These are phyloP conservation scores for Fraxinus nigra DNA, from an alignment of 305 asterid genomes.

Conservation along the genomic window DNA sequence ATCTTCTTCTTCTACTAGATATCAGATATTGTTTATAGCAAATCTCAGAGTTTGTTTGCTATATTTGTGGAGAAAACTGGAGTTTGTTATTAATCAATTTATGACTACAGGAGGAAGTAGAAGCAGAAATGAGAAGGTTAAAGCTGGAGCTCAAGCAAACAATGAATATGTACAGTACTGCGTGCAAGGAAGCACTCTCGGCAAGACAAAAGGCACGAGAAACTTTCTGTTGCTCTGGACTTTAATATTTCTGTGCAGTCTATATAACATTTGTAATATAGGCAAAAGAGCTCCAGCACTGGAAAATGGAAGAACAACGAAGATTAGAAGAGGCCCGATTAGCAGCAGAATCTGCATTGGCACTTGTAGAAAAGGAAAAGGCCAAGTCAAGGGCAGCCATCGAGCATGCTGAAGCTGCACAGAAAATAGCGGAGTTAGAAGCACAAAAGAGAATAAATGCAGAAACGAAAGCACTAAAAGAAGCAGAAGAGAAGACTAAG, in stretches of 20 bases:
- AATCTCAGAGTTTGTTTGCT: background rate
- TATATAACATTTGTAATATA: constrained; percentile 7
- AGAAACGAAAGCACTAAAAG: constrained; percentile 37
- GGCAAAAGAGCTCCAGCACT: constrained; percentile 47
- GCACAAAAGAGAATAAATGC: constrained; percentile 42
- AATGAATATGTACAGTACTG: constrained; percentile 47
- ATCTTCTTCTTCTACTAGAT: background rate
- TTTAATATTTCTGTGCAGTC: background rate
- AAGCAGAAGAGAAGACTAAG: constrained; percentile 36
- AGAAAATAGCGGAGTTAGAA: constrained; percentile 43
- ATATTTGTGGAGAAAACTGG: background rate
- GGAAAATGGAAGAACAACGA: constrained; percentile 44
- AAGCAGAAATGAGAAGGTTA: constrained; percentile 48
- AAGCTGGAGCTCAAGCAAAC: constrained; percentile 50
- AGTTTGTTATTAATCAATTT: background rate
- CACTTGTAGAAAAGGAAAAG: constrained; percentile 41
- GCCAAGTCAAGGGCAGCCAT: constrained; percentile 38
- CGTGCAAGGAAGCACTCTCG: constrained; percentile 46
- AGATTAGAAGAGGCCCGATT: constrained; percentile 42
- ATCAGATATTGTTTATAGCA: background rate
- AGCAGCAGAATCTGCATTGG: constrained; percentile 40
- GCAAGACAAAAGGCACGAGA: constrained; percentile 39
- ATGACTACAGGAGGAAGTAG: constrained; percentile 39
- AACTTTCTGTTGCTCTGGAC: background rate
- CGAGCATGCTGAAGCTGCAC: constrained; percentile 42